A percentile compares a stretch with the other conserved stretches of the same genome.
Evolutionary conservation across 805 yeast species (phyloP).

Genomic region (Candida orba): DNA sequence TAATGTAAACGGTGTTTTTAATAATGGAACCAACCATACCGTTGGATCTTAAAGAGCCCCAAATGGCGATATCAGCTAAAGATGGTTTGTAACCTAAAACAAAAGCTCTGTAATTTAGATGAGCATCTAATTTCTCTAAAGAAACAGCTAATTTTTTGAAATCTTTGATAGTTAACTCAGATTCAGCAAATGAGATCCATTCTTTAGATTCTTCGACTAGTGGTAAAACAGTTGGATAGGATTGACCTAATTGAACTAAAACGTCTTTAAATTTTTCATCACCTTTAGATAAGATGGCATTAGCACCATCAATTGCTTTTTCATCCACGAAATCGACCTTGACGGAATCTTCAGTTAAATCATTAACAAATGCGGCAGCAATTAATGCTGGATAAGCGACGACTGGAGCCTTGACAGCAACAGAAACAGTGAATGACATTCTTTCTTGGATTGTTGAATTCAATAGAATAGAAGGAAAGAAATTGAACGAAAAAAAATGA

Average conservation of each 20-base stretch:
- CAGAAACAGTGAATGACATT: slow-evolving; percentile 40
- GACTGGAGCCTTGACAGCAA: slow-evolving; percentile 82
- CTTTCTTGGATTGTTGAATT: not conserved
- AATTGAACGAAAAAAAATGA: not conserved
- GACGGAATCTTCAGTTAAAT: slow-evolving; percentile 41
- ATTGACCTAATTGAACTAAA: slow-evolving; percentile 42
- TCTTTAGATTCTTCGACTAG: slow-evolving; percentile 34
- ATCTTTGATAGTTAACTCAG: slow-evolving; percentile 71
- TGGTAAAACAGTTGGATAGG: slow-evolving; percentile 40
- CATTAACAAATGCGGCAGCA: slow-evolving; percentile 70
- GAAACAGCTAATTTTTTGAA: slow-evolving; percentile 77
- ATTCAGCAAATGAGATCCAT: slow-evolving; percentile 64
- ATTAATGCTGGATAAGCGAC: slow-evolving; percentile 74
- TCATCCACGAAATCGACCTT: slow-evolving; percentile 66
- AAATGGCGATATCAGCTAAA: slow-evolving; percentile 76
- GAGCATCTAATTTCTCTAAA: slow-evolving; percentile 74
- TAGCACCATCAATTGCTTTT: slow-evolving; percentile 48
- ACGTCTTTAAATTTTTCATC: slow-evolving; percentile 31
- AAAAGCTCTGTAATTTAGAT: slow-evolving; percentile 79
- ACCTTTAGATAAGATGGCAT: slow-evolving; percentile 31
- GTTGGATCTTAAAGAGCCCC: slow-evolving; percentile 94
- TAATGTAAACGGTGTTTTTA: slow-evolving; percentile 76
- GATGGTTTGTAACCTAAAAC: slow-evolving; percentile 60
- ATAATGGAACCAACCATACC: slow-evolving; percentile 87
- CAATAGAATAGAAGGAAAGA: not conserved